Evolutionary conservation across 73 alveolate genomes (phyloP), one percentile per base, ranked within the genome.

Genomic region (Effrenium voratum): DNA sequence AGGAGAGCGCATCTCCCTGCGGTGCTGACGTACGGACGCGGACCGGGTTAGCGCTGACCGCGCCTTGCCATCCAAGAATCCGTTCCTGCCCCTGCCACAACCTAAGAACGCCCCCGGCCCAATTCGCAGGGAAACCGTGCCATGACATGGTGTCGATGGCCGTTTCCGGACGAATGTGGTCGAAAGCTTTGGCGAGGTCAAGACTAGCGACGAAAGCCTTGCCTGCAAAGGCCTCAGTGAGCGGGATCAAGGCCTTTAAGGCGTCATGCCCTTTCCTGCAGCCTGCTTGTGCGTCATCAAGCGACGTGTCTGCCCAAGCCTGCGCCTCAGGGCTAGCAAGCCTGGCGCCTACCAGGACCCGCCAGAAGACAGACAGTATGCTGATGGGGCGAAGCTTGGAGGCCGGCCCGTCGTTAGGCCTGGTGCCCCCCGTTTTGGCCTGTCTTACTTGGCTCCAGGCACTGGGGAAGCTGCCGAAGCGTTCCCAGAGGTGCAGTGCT

Each of bases 1-100:
- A 5, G 41, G 80, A 55, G 44, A 84, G 70, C 30, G 55, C 93
- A 43, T 84, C 93, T 28, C 93, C 93, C 59, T 84, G 93, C 10
- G 60, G 93, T 41, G 55, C 36, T 3, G 93, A 84, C 30, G 36
- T 40, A 22, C n/a, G 5, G 45, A 84, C 93, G 6, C 24, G 10
- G 10, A 19, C 46, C 36, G 22, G 45, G 8, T 82, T 40, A 2
- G 52, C 46, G 38, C 32, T 0, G 40, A 82, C 76, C 52, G 47
- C 76, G 10, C 55, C 43, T 30, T 57, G 30, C 76, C 93, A 82
- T 32, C 38, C 5, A 16, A 84, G 59, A 10, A 52, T 36, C 22
- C 93, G 13, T 13, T 34, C 0, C 59, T 84, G 93, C 0, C 34
- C 13, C 3, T n/a, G 41, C 93, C 93, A 84, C 0, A 84, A 2